Conservation (phyloP, 179 eudicot genomes). For the Vitellaria paradoxa region DNA sequence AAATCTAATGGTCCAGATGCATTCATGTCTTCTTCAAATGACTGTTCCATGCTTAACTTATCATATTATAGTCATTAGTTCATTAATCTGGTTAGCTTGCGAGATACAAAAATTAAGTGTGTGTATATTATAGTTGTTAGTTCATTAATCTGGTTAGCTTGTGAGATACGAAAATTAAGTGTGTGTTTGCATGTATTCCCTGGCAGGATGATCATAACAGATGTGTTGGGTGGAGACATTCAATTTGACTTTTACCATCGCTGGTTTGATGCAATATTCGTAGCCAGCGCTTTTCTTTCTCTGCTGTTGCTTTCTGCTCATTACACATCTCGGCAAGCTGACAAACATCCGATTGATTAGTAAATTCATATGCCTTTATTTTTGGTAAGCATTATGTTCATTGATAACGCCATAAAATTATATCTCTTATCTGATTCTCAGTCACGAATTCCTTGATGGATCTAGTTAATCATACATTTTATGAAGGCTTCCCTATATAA, state of each 20-base stretch:
- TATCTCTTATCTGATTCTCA: background rate
- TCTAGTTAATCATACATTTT: background rate
- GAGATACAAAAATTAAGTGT: background rate
- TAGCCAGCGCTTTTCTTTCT: constrained; percentile 95
- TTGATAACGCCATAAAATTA: background rate
- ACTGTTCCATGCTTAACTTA: background rate
- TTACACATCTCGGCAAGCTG: constrained; percentile 88
- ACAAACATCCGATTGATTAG: constrained; percentile 94
- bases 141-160: background rate
- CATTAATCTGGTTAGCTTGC: background rate
- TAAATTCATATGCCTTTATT: background rate
- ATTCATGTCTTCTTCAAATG: too few species aligned
- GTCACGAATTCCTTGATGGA: background rate
- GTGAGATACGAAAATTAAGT: background rate
- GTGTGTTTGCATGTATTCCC: constrained; percentile 2
- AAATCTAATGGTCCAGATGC: too few species aligned
- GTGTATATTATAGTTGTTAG: background rate
- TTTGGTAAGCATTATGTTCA: constrained; percentile 5
- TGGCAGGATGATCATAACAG: constrained; percentile 90
- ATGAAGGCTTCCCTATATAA: background rate
- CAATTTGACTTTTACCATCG: constrained; percentile 97
- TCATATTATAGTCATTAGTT: background rate
- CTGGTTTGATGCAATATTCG: constrained; percentile 99
- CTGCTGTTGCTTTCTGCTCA: constrained; percentile 95
- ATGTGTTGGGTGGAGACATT: constrained; percentile 94